These are phyloP conservation scores for Russula griseocarnosa DNA, from an alignment of 768 basidiomycete species.

Conservation along the genomic window DNA sequence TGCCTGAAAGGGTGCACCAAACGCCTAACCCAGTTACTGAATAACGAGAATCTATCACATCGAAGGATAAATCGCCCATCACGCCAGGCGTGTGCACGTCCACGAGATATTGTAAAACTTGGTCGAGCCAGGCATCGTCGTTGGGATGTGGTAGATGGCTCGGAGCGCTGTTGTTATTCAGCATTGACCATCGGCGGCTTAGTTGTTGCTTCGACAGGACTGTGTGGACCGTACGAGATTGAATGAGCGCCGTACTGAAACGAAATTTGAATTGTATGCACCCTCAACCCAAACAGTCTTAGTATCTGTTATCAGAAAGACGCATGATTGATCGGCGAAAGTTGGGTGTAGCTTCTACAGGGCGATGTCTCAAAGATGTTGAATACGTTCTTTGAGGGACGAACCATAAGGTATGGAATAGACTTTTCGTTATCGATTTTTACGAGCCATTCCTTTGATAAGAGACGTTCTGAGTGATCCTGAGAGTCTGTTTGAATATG, in stretches of 20 bases:
- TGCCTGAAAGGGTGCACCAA: slow-evolving; percentile 20
- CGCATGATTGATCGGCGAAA: slow-evolving; percentile 53
- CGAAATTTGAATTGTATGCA: slow-evolving; percentile 31
- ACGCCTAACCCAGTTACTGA: slow-evolving; percentile 43
- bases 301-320: slow-evolving; percentile 67
- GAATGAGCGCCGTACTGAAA: slow-evolving; percentile 8
- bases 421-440: slow-evolving; percentile 58
- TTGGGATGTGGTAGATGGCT: slow-evolving; percentile 36
- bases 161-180: slow-evolving; percentile 42
- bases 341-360: slow-evolving; percentile 58
- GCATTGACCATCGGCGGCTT: slow-evolving; percentile 62
- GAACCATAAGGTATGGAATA: slow-evolving; percentile 67
- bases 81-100: slow-evolving; percentile 60
- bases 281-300: slow-evolving; percentile 75
- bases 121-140: slow-evolving; percentile 61
- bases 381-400: slow-evolving; percentile 33
- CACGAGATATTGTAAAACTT: slow-evolving; percentile 51
- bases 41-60: slow-evolving; percentile 54
- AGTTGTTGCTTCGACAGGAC: slow-evolving; percentile 43
- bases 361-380: slow-evolving; percentile 9
- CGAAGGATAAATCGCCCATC: slow-evolving; percentile 54
- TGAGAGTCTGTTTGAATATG: slow-evolving; percentile 31
- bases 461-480: slow-evolving; percentile 54
- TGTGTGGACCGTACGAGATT: slow-evolving; percentile 31
- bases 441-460: slow-evolving; percentile 70